Conservation (phyloP, 129 eudicot genomes). For the Solidago caesia region DNA sequence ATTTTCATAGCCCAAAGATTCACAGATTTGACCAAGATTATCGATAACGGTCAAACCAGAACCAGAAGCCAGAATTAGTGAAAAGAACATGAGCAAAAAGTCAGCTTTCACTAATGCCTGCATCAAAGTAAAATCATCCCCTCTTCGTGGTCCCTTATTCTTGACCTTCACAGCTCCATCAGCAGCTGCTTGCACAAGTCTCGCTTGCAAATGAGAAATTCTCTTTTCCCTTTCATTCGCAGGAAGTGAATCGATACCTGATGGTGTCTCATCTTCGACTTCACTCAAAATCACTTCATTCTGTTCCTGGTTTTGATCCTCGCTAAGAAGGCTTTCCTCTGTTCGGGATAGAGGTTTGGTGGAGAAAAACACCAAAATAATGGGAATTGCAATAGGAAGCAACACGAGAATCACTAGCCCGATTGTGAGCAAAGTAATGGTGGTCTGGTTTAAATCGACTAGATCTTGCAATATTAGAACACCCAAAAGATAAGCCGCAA, state of each 20-base stretch:
- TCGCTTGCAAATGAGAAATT: slow-evolving; percentile 61
- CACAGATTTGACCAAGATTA: slow-evolving; percentile 72
- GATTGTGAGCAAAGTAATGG: slow-evolving; percentile 37
- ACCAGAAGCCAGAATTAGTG: slow-evolving; percentile 70
- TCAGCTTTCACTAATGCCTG: slow-evolving; percentile 72
- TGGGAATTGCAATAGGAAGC: slow-evolving; percentile 52
- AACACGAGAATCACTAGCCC: slow-evolving; percentile 48
- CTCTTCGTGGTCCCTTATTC: slow-evolving; percentile 66
- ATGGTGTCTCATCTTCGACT: slow-evolving; percentile 48
- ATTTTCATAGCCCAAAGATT: slow-evolving; percentile 60
- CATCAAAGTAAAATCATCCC: slow-evolving; percentile 68
- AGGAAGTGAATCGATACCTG: slow-evolving; percentile 42
- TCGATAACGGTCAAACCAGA: slow-evolving; percentile 75
- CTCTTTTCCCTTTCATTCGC: slow-evolving; percentile 45
- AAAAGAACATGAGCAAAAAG: slow-evolving; percentile 68
- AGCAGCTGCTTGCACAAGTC: slow-evolving; percentile 62
- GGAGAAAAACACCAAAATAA: slow-evolving; percentile 39
- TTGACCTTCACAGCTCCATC: slow-evolving; percentile 65
- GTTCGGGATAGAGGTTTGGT: slow-evolving; percentile 23
- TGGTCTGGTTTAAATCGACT: slow-evolving; percentile 35
- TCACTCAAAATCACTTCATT: slow-evolving; percentile 53
- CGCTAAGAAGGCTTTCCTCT: slow-evolving; percentile 57
- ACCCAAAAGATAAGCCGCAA: slow-evolving; percentile 69
- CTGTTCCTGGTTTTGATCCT: slow-evolving; percentile 34
- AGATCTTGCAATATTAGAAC: slow-evolving; percentile 57